Conservation (phyloP, 163 green algal genomes). For the Scenedesmus sp. region DNA sequence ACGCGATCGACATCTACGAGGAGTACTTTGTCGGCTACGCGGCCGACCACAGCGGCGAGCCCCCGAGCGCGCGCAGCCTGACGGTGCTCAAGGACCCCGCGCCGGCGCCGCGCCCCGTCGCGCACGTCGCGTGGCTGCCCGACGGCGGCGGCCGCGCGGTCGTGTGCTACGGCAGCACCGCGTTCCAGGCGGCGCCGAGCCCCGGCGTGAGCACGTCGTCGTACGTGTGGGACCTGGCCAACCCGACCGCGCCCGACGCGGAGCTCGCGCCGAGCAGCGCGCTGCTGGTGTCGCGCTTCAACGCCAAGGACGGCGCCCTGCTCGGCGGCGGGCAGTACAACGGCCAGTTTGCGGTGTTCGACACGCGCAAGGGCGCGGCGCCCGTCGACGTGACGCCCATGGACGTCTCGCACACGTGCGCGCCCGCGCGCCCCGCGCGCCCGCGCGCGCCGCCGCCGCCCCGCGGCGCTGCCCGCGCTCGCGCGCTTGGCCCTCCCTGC, state of each 20-base stretch:
- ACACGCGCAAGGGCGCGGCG: constrained; percentile 78
- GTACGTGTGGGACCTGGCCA: constrained; percentile 92
- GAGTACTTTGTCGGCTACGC: constrained; percentile 44
- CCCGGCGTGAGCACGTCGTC: constrained; percentile 69
- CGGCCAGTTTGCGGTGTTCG: constrained; percentile 88
- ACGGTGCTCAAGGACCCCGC: constrained; percentile 88
- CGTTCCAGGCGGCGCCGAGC: constrained; percentile 76
- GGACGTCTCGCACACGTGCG: constrained; percentile 68
- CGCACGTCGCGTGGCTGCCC: constrained; percentile 83
- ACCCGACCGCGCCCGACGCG: constrained; percentile 84
- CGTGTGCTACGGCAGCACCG: constrained; percentile 81
- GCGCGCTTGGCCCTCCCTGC: neutral
- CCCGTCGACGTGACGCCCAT: constrained; percentile 69
- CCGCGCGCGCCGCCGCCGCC: no score
- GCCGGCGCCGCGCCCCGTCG: constrained; percentile 60
- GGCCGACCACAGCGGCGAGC: constrained; percentile 64
- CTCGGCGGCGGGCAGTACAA: constrained; percentile 89
- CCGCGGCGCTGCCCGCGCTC: no score
- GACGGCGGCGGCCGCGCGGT: constrained; percentile 79
- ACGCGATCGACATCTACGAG: constrained; percentile 96
- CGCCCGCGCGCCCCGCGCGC: no score
- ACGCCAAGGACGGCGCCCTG: constrained; percentile 77
- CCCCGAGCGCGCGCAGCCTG: constrained; percentile 78
- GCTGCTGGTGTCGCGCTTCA: constrained; percentile 85
- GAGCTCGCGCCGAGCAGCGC: constrained; percentile 75